phyloP scores from a whole-genome alignment of 768 basidiomycete genomes.

The Russula brevipes region DNA sequence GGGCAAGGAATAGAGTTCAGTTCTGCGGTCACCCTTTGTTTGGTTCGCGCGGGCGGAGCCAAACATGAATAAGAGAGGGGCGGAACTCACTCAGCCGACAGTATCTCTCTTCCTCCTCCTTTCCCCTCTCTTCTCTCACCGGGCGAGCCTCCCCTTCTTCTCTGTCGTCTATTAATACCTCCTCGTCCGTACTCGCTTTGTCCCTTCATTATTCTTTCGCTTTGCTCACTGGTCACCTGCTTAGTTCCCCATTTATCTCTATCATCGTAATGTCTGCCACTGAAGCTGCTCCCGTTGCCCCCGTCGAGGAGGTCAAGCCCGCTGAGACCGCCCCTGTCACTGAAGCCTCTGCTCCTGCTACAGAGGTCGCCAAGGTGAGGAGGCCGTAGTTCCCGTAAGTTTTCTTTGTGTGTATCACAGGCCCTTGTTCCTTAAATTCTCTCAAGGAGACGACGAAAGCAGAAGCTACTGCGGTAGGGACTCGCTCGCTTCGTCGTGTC shows the following conservation, averaged over 20 bases:
- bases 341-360: conserved; percentile 32
- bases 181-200: neutral
- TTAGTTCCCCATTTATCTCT: conserved; percentile 12
- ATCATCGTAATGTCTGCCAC: conserved; percentile 75
- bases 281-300: conserved; percentile 43
- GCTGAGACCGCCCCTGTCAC: conserved; percentile 37
- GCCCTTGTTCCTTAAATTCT: conserved; percentile 14
- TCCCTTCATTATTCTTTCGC: neutral
- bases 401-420: conserved; percentile 17
- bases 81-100: conserved; percentile 25
- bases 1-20: conserved; percentile 29
- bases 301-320: conserved; percentile 52
- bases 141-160: conserved; percentile 42
- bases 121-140: conserved; percentile 29
- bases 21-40: conserved; percentile 32
- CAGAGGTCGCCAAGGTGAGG: conserved; percentile 43
- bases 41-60: conserved; percentile 30
- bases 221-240: neutral
- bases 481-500: neutral
- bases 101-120: conserved; percentile 30
- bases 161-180: conserved; percentile 56
- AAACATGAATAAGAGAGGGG: conserved; percentile 37
- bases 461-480: conserved; percentile 39
- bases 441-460: conserved; percentile 40
- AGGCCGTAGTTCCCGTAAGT: conserved; percentile 34